Percentiles rank a stretch among this genome's conserved stretches.
Conservation (phyloP, 805 yeast species). For the Pichia deserticola region DNA sequence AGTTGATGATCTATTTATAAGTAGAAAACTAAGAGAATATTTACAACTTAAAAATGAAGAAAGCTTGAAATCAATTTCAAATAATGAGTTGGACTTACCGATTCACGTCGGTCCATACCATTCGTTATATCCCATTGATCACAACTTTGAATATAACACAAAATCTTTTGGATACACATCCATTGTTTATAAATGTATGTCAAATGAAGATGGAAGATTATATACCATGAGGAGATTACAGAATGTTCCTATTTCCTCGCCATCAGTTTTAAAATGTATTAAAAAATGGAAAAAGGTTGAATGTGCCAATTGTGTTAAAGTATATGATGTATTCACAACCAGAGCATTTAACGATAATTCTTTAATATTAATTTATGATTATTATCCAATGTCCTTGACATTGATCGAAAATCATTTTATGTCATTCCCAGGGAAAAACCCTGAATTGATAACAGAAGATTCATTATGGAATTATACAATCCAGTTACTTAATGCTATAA, state of each 20-base stretch:
- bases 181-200: conserved; percentile 70
- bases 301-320: conserved; percentile 53
- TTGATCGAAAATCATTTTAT: conserved; percentile 59
- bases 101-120: conserved; percentile 77
- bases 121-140: conserved; percentile 77
- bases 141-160: conserved; percentile 31
- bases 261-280: conserved; percentile 51
- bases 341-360: conserved; percentile 78
- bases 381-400: conserved; percentile 69
- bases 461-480: conserved; percentile 68
- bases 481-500: conserved; percentile 66
- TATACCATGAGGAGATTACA: conserved; percentile 75
- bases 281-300: conserved; percentile 59
- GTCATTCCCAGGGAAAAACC: conserved; percentile 31
- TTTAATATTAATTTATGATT: conserved; percentile 75
- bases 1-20: conserved; percentile 62
- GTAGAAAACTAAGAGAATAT: conserved; percentile 62
- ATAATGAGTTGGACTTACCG: conserved; percentile 50
- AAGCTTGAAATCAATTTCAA: conserved; percentile 52
- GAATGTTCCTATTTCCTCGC: conserved; percentile 45
- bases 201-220: conserved; percentile 68
- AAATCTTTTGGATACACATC: conserved; percentile 47
- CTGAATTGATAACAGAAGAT: conserved; percentile 53
- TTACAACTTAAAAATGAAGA: conserved; percentile 75
- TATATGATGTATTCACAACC: conserved; percentile 80